Conservation (phyloP, 805 yeast species). For the Lipomyces kockii region DNA sequence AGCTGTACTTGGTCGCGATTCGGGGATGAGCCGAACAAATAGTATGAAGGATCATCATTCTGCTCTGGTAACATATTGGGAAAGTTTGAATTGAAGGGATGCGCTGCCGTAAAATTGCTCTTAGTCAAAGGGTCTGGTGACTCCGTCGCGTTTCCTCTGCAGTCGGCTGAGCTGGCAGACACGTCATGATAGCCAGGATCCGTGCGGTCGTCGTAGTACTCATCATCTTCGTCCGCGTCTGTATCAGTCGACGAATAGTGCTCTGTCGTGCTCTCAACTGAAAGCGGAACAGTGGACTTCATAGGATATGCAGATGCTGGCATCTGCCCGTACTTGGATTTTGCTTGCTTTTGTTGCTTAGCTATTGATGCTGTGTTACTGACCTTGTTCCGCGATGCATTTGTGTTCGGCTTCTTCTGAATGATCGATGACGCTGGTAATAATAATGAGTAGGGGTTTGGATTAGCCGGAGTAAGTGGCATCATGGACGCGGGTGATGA, state of each 20-base stretch:
- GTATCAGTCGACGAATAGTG: constrained; percentile 12
- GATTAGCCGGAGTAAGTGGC: constrained; percentile 33
- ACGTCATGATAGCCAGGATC: not conserved
- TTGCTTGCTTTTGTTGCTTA: not conserved
- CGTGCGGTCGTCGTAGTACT: constrained; percentile 7
- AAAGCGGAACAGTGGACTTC: constrained; percentile 9
- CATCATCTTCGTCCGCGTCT: constrained; percentile 23
- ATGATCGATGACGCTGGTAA: not conserved
- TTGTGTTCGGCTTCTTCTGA: constrained; percentile 1
- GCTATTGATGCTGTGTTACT: not conserved
- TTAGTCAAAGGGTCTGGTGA: constrained; percentile 41
- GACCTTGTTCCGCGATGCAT: constrained; percentile 9
- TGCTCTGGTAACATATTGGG: not conserved
- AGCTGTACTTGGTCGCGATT: constrained; percentile 1
- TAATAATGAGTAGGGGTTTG: not conserved
- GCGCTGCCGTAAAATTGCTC: constrained; percentile 40
- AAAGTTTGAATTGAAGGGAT: constrained; percentile 36
- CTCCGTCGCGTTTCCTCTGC: not conserved
- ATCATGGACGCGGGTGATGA: constrained; percentile 29
- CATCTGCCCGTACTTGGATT: not conserved
- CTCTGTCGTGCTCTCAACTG: constrained; percentile 10
- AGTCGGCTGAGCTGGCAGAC: constrained; percentile 4
- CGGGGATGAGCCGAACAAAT: not conserved
- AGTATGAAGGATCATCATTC: not conserved
- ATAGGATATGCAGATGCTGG: not conserved